phyloP scores from a whole-genome alignment of 768 basidiomycete species.

The Xerocomus spinulosus region DNA sequence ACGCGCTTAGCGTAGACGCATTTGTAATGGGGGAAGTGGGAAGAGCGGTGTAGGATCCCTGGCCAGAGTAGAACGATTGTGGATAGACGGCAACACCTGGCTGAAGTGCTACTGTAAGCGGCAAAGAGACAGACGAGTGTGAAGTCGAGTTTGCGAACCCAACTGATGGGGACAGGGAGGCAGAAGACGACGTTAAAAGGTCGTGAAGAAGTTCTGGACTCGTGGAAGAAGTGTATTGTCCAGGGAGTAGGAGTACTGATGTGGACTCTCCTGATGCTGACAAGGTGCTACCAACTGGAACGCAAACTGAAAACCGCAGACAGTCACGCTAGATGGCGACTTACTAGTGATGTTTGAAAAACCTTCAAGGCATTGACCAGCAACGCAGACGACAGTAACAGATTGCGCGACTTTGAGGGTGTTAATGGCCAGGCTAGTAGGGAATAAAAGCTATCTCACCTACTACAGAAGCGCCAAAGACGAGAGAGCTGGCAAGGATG shows the following conservation, averaged over 20 bases:
- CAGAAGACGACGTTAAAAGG: constrained; percentile 60
- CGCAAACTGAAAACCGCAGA: constrained; percentile 12
- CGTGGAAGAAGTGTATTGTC: constrained; percentile 67
- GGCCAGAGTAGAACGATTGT: constrained; percentile 58
- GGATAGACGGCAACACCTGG: constrained; percentile 69
- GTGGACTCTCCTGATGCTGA: constrained; percentile 51
- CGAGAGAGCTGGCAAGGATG: constrained; percentile 34
- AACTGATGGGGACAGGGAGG: constrained; percentile 50
- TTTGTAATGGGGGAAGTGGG: constrained; percentile 47
- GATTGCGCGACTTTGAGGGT: constrained; percentile 48
- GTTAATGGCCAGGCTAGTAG: constrained; percentile 4
- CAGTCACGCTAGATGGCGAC: constrained; percentile 29
- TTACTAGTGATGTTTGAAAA: constrained; percentile 64
- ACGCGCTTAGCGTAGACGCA: constrained; percentile 45
- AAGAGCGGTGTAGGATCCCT: constrained; percentile 54
- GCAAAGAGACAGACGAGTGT: constrained; percentile 45
- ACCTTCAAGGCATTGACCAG: constrained; percentile 84
- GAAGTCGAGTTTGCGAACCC: constrained; percentile 62
- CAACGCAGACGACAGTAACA: constrained; percentile 71
- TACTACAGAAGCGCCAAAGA: constrained; percentile 36
- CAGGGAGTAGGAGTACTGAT: constrained; percentile 64
- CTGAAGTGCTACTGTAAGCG: constrained; percentile 61
- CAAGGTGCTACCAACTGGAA: constrained; percentile 64
- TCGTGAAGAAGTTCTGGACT: constrained; percentile 69
- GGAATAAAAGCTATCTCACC: too few species aligned